Percentiles rank a stretch among this genome's conserved stretches.
Evolutionary conservation across 768 basidiomycete genomes (phyloP).

Genomic region (Cubamyces sp.): DNA sequence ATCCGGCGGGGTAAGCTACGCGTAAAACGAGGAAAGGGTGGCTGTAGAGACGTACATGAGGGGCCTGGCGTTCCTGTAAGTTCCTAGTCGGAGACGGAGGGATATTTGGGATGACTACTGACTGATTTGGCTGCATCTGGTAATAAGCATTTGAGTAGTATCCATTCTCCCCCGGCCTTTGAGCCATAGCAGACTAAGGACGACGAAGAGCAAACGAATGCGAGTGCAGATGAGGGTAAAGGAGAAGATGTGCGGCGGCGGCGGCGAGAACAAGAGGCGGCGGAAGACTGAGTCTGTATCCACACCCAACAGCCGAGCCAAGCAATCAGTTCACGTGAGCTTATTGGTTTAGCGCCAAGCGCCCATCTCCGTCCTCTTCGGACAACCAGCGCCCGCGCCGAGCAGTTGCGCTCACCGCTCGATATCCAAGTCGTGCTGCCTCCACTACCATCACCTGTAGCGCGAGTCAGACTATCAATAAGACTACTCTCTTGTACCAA

Average conservation of each 20-base stretch:
- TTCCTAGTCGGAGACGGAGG: conserved; percentile 30
- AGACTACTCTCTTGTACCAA: too few species aligned
- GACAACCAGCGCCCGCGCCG: neutral
- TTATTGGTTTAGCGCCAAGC: neutral
- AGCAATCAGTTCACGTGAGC: too few species aligned
- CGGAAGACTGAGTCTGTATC: neutral
- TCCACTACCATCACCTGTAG: too few species aligned
- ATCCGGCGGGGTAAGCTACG: neutral
- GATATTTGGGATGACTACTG: conserved; percentile 19
- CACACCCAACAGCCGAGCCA: too few species aligned
- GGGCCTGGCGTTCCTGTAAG: conserved; percentile 40
- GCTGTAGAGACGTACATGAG: conserved; percentile 37
- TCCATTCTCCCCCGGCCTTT: neutral
- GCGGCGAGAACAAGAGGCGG: neutral
- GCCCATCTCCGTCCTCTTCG: conserved; percentile 3
- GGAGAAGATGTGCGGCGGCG: neutral
- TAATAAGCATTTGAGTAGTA: conserved; percentile 29
- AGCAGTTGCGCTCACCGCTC: too few species aligned
- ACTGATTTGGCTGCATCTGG: conserved; percentile 26
- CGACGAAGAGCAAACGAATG: neutral
- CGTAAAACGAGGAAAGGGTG: neutral
- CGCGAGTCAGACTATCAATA: too few species aligned
- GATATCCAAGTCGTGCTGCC: too few species aligned
- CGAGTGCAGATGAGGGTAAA: neutral
- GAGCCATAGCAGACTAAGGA: neutral